phyloP scores from a whole-genome alignment of 257 asterid genomes.

The Nicotiana attenuata region DNA sequence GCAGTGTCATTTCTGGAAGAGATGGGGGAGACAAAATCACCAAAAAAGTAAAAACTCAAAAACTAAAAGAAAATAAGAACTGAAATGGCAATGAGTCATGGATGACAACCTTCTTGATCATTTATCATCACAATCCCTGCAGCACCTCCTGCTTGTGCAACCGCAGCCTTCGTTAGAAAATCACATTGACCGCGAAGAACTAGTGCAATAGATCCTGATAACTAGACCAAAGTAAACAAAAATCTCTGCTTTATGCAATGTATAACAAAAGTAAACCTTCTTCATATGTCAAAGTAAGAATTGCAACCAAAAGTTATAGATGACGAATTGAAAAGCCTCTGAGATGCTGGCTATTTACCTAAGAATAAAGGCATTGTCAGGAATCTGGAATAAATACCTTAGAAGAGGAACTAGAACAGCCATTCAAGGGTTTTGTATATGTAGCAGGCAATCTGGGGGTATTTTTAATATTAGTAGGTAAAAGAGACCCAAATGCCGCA shows the following conservation, averaged over 20 bases:
- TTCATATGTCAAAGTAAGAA: not conserved
- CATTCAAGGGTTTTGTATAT: conserved; percentile 49
- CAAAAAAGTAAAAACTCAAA: not conserved
- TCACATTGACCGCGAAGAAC: conserved; percentile 87
- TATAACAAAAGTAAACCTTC: not conserved
- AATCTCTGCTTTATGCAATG: not conserved
- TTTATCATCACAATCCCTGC: conserved; percentile 76
- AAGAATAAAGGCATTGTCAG: not conserved
- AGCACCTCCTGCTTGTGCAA: conserved; percentile 87
- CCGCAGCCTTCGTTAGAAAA: conserved; percentile 70
- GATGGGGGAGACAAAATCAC: not conserved
- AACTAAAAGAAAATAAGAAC: conserved; percentile 11
- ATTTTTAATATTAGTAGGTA: conserved; percentile 46
- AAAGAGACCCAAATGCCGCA: conserved; percentile 15
- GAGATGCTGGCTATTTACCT: not conserved
- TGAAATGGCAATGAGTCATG: not conserved
- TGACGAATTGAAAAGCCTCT: not conserved
- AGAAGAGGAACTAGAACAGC: conserved; percentile 58
- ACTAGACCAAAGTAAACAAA: conserved; percentile 44
- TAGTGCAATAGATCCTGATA: conserved; percentile 64
- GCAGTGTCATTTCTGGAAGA: conserved; percentile 16
- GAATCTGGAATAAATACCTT: conserved; percentile 35
- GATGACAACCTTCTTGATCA: conserved; percentile 60
- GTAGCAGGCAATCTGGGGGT: conserved; percentile 46
- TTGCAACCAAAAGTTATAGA: not conserved